These are phyloP conservation scores for Chaetoscypha palmicola DNA, from an alignment of 2,329 filamentous ascomycete species.

Conservation along the genomic window DNA sequence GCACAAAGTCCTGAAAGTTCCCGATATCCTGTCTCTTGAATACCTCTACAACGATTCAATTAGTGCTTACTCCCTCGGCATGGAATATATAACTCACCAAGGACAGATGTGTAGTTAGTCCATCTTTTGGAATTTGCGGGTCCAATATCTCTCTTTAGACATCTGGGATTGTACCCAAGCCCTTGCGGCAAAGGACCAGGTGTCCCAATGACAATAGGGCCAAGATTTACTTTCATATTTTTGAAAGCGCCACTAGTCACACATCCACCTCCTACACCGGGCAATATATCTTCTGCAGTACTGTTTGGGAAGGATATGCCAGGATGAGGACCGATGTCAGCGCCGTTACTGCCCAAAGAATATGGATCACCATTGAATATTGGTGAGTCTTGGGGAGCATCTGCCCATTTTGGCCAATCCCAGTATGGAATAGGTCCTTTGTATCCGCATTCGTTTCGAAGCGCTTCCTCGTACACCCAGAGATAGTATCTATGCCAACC, in stretches of 20 bases:
- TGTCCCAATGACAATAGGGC: slow-evolving; percentile 11
- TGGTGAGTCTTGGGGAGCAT: slow-evolving; percentile 41
- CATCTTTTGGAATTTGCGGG: background rate
- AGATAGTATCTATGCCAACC: slow-evolving; percentile 38
- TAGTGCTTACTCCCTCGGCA: background rate
- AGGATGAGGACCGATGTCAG: slow-evolving; percentile 23
- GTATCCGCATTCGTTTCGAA: slow-evolving; percentile 37
- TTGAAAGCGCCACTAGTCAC: slow-evolving; percentile 41
- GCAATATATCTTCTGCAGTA: slow-evolving; percentile 30
- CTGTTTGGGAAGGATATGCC: slow-evolving; percentile 13
- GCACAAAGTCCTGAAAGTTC: background rate
- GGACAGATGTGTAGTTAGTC: slow-evolving; percentile 1
- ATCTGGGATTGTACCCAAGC: slow-evolving; percentile 7
- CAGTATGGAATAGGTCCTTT: slow-evolving; percentile 26
- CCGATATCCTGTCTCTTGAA: background rate
- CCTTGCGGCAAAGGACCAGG: background rate
- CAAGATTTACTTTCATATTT: slow-evolving; percentile 25
- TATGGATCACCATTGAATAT: slow-evolving; percentile 44
- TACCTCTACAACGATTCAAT: background rate
- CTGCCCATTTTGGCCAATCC: slow-evolving; percentile 38
- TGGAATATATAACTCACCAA: background rate
- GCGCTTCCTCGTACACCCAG: slow-evolving; percentile 34
- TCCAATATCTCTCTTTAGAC: slow-evolving; percentile 2
- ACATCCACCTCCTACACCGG: slow-evolving; percentile 49
- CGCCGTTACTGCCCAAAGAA: slow-evolving; percentile 41